Base-by-base conservation (phyloP, 2,329 filamentous ascomycete species). In the Thelonectria rubi region DNA sequence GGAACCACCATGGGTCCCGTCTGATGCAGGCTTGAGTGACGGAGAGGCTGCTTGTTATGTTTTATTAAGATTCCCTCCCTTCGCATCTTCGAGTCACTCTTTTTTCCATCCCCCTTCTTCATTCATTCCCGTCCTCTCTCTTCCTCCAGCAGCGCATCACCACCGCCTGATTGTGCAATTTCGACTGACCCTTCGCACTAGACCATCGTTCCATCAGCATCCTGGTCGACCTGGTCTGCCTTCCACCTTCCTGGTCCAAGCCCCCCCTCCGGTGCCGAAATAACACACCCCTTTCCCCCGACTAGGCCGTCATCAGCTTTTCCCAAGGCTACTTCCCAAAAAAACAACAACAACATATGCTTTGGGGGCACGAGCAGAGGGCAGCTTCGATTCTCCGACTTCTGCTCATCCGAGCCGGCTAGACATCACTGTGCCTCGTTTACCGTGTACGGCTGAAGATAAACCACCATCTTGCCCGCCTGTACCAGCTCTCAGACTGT, bases 251-350 rank as follows among this genome's bases (percentile, higher is more conserved):
- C 68, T 63, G 59, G 63, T 62, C 65, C 58, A 64, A 69, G 64
- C 60, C 65, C 63, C n/a, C 63, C 63, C 68, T 20, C 17, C 26
- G n/a, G 60, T 69, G 54, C 65, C 59, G 60, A 71, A 61, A 61
- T 61, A 61, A 67, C 69, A 69, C 63, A 37, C 69, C 69, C 70
- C 69, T 70, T 71, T 68, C 34, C 34, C 34, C 66, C 66, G 62
- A 58, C 57, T 66, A 59, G 64, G 66, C 61, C 54, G 43, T 54
- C 55, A 53, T 9, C 45, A 47, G 15, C 12, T 43, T 9, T 21
- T 58, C 49, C 54, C 59, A 26, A 54, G 49, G 55, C 45, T 58
- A 39, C 55, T 58, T 53, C 43, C 54, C 50, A 18, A 20, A 32
- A 53, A 39, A 54, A 26, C 24, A 46, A 47, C 15, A 54, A 60